Base-by-base conservation (phyloP, 2,329 filamentous ascomycete genomes). In the Colletotrichum sp. region DNA sequence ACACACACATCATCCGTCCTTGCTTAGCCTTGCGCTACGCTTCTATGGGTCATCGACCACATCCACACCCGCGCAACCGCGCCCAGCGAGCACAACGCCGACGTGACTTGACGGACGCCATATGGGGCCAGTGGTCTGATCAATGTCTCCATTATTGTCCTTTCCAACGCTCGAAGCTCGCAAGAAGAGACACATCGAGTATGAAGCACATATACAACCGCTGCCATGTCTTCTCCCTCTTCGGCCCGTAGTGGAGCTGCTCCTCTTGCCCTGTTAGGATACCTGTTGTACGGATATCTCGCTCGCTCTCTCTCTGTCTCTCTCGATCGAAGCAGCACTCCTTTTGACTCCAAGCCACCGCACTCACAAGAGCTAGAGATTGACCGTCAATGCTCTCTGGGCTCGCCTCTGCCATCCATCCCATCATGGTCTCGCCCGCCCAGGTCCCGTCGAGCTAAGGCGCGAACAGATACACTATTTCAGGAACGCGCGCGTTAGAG, bases 341-440 rank as follows among this genome's bases (percentile, higher is more conserved):
- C 30, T 21, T 43, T 26, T 26, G 34, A n/a, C 34, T 28, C 32
- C 64, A 68, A 73, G 64, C 56, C 64, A 73, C 56, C 43, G 48
- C 43, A 34, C 32, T 58, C 58, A 21, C 55, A n/a, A 62, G 26
- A 28, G 28, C 30, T 18, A 56, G 69, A 58, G 43, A 21, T 21
- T 56, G 55, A 38, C 24, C 48, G 52, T 58, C 58, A 48, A 55
- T 73, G 73, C 70, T 36, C 34, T 69, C 32, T 28, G 28, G 56
- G 58, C 52, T 52, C 26, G 43, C 32, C 72, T 65, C 70, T 75
- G 70, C 56, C 70, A 73, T 75, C 64, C 70, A 73, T 75, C 70
- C 58, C 73, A 73, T 72, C 64, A 38, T 26, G 65, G 56, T 36
- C 65, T 68, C n/a, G 12, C 34, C 36, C 58, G n/a, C 61, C 62